Percentiles rank a stretch among this genome's conserved stretches.
Conservation (phyloP, 768 basidiomycete genomes). For the Leccinum fibrillosum region DNA sequence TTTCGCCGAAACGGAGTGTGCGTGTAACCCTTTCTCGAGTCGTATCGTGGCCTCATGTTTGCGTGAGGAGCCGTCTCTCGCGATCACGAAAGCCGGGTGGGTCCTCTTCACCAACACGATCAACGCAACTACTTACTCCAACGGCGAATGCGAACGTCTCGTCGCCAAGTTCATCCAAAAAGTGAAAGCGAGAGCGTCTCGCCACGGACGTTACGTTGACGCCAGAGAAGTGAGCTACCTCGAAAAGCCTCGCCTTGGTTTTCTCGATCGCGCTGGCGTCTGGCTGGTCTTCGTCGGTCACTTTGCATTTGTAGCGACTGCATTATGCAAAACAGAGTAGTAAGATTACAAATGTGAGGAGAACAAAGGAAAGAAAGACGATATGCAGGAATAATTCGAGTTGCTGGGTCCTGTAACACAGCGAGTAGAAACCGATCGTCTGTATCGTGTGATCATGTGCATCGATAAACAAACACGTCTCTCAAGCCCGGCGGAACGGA, state of each 20-base stretch:
- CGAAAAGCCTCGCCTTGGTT: neutral
- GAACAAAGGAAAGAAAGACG: neutral
- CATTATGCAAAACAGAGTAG: slow-evolving; percentile 7
- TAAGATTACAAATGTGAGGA: slow-evolving; percentile 14
- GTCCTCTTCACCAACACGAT: slow-evolving; percentile 38
- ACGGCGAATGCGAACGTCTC: slow-evolving; percentile 33
- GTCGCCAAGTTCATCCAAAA: too few relatives aligned
- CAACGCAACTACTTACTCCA: slow-evolving; percentile 37
- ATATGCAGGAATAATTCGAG: slow-evolving; percentile 21
- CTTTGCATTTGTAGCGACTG: slow-evolving; percentile 2
- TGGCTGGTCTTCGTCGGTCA: neutral
- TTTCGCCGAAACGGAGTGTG: slow-evolving; percentile 24
- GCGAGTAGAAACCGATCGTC: slow-evolving; percentile 81
- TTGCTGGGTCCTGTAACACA: slow-evolving; percentile 75
- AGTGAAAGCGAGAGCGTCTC: too few relatives aligned
- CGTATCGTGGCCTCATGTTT: neutral
- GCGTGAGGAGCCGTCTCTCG: slow-evolving; percentile 25
- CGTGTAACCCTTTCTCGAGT: neutral
- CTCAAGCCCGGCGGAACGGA: neutral
- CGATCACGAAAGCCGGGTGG: slow-evolving; percentile 36
- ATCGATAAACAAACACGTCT: neutral
- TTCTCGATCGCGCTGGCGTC: neutral
- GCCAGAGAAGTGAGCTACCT: too few relatives aligned
- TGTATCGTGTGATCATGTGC: slow-evolving; percentile 23
- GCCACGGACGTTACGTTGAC: too few relatives aligned